Evolutionary conservation across 1,139 yeast species (phyloP).

Genomic region (Sugiyamaella grinbergsii): DNA sequence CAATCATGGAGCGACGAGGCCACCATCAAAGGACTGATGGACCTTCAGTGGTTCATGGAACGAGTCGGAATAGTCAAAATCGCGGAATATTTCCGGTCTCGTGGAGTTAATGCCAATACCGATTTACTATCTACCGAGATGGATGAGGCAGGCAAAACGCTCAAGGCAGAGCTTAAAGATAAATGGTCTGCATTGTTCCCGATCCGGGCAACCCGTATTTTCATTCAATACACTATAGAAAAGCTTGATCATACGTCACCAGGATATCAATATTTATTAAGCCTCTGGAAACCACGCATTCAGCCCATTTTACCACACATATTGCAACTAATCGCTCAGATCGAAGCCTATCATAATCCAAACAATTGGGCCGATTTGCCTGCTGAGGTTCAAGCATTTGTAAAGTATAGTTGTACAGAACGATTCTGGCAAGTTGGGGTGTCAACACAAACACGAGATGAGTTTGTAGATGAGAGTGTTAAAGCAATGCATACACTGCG

Average conservation of each 20-base stretch:
- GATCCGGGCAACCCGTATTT: constrained; percentile 90
- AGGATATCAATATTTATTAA: constrained; percentile 70
- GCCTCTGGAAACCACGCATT: constrained; percentile 90
- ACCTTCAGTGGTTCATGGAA: constrained; percentile 97
- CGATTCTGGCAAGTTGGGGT: constrained; percentile 99
- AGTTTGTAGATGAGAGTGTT: constrained; percentile 91
- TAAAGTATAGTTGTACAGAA: constrained; percentile 82
- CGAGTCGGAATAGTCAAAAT: constrained; percentile 91
- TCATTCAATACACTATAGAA: constrained; percentile 93
- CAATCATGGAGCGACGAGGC: constrained; percentile 91
- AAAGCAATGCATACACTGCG: constrained; percentile 90
- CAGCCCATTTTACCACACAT: constrained; percentile 91
- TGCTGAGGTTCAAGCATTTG: constrained; percentile 85
- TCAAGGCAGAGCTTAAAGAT: constrained; percentile 77
- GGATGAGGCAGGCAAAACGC: constrained; percentile 84
- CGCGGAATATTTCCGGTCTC: constrained; percentile 81
- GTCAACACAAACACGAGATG: constrained; percentile 89
- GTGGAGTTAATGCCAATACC: constrained; percentile 78
- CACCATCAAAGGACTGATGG: constrained; percentile 84
- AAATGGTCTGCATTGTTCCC: constrained; percentile 96
- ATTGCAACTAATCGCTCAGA: constrained; percentile 80
- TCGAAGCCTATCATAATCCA: constrained; percentile 93
- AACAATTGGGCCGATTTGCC: constrained; percentile 88
- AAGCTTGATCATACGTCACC: constrained; percentile 76
- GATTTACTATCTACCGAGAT: constrained; percentile 75